Evolutionary conservation across 495 filamentous ascomycete species (phyloP).

Genomic region (Endocarpon pusillum): DNA sequence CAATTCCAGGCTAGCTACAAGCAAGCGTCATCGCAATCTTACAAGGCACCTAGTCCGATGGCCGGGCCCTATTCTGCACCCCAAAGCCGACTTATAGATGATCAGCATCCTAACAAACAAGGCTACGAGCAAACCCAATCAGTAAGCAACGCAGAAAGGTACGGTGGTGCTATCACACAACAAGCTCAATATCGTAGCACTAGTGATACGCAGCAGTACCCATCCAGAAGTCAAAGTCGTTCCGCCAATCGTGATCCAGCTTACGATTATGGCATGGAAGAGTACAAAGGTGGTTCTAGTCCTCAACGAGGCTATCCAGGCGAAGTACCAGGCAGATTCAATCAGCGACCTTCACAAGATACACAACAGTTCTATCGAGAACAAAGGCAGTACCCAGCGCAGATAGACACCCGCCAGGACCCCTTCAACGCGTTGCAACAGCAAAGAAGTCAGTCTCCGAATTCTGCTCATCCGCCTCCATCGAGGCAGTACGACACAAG

Average conservation of each 20-base stretch:
- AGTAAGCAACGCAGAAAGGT: not conserved
- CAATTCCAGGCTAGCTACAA: no score
- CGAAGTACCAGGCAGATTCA: no score
- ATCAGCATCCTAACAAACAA: not conserved
- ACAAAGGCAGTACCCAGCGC: conserved; percentile 4
- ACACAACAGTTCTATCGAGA: conserved; percentile 1
- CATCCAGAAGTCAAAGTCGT: not conserved
- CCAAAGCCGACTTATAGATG: not conserved
- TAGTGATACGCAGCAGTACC: not conserved
- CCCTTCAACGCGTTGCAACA: conserved; percentile 1
- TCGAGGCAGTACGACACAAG: conserved; percentile 7
- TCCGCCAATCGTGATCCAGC: not conserved
- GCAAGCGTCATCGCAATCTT: no score
- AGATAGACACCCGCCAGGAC: conserved; percentile 4
- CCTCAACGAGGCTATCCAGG: no score
- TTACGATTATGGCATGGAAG: not conserved
- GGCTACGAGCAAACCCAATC: not conserved
- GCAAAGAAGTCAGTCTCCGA: conserved; percentile 3
- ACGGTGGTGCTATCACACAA: not conserved
- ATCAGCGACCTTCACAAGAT: conserved; percentile 1
- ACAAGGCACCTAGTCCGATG: not conserved
- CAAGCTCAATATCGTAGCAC: not conserved
- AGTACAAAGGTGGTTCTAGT: no score
- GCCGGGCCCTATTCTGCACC: not conserved
- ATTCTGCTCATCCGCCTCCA: conserved; percentile 13